Evolutionary conservation across 2,329 filamentous ascomycete species (phyloP), one percentile per base, ranked within the genome.

Genomic region (Cercospora zeina): DNA sequence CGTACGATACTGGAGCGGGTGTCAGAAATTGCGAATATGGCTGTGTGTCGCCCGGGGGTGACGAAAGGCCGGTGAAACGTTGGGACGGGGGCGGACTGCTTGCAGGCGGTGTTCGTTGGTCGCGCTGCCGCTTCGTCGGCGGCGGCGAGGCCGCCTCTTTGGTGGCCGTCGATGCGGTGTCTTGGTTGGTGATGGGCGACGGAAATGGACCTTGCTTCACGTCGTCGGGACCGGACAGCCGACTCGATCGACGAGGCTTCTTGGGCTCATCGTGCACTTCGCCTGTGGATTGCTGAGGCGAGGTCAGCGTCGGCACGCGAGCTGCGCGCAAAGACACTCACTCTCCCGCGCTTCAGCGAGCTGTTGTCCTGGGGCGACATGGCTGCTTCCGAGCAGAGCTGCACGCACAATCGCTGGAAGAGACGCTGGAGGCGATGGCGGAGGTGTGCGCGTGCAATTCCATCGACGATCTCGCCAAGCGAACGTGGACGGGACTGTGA

Each of bases 271-370:
- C 72, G 37, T 85, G 82, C 58, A 87, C 85, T 59, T 88, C 85
- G 69, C 85, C 87, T 56, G 84, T 80, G 45, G 88, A 90, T 69
- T 81, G 83, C 89, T 93, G 77, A 68, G 55, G 30, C 9, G 19
- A 27, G n/a, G 64, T 65, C 27, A 62, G 56, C 56, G 16, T 55
- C 33, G 49, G 19, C 9, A 14, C 21, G 33, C 27, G 27, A 33
- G 11, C 24, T 13, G 27, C 54, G 54, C 33, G 42, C 37, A 21
- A 36, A 24, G 27, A 31, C 37, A 24, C n/a, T 74, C 82, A 95
- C 91, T 77, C 88, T 85, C 70, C 81, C 85, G 74, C 91, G 87
- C 82, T 96, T 96, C 80, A 95, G 86, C 79, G 90, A 89, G 80
- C 88, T 92, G 81, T 90, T 90, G 78, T 95, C 89, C 34, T 67